A percentile compares a stretch with the other conserved stretches of the same genome.
phyloP scores from a whole-genome alignment of 768 basidiomycete genomes.

The Auricularia cornea region DNA sequence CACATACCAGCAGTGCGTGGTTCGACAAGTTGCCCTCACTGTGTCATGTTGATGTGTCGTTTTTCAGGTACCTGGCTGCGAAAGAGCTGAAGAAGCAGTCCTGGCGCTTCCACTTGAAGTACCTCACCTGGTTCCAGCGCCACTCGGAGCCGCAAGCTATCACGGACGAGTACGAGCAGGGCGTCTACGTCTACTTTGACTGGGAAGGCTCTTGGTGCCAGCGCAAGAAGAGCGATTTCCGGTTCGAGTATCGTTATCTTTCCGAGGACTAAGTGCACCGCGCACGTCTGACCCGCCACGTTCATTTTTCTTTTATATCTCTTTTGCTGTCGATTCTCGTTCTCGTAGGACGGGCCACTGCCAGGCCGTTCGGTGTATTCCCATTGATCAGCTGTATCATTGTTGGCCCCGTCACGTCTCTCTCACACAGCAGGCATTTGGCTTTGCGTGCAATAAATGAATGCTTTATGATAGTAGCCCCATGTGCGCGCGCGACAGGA shows the following conservation, averaged over 20 bases:
- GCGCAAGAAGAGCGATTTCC: slow-evolving; percentile 95
- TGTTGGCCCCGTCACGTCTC: background rate
- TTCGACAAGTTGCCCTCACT: background rate
- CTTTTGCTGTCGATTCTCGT: background rate
- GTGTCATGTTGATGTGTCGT: background rate
- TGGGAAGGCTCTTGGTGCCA: slow-evolving; percentile 99
- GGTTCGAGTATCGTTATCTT: slow-evolving; percentile 91
- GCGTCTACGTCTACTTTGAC: slow-evolving; percentile 98
- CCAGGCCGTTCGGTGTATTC: background rate
- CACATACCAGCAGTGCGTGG: slow-evolving; percentile 89
- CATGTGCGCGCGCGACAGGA: background rate
- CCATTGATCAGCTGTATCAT: background rate
- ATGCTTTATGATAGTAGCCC: background rate
- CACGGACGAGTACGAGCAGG: slow-evolving; percentile 99
- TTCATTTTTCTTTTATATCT: background rate
- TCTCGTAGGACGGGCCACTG: background rate
- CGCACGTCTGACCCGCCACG: background rate
- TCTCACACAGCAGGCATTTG: background rate
- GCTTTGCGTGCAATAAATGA: background rate
- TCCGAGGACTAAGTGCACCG: slow-evolving; percentile 62
- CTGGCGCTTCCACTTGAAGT: slow-evolving; percentile 99
- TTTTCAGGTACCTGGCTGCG: slow-evolving; percentile 78
- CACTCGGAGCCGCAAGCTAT: slow-evolving; percentile 97
- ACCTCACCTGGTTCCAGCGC: slow-evolving; percentile 98
- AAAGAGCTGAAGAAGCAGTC: slow-evolving; percentile 95